These are phyloP conservation scores for Paxillus rubicundulus DNA, from an alignment of 768 basidiomycete genomes.

Conservation along the genomic window DNA sequence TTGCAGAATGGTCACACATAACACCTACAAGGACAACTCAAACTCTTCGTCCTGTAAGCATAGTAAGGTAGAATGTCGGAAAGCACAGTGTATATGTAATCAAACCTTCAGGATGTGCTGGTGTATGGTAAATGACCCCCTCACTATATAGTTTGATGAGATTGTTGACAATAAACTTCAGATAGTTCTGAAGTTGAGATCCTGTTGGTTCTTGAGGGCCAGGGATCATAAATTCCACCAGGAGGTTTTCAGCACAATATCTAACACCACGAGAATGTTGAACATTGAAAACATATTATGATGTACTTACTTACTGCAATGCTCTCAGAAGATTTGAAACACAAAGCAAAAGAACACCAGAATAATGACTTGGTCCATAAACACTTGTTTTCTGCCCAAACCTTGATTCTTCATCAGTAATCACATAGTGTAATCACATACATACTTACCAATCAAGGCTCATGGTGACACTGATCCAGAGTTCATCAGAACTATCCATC, in stretches of 20 bases:
- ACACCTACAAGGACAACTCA: conserved; percentile 25
- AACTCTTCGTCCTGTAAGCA: conserved; percentile 19
- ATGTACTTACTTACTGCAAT: too few species aligned
- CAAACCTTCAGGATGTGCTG: conserved; percentile 23
- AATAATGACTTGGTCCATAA: conserved; percentile 20
- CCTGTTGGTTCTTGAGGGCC: conserved; percentile 19
- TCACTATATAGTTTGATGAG: conserved; percentile 25
- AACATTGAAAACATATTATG: too few species aligned
- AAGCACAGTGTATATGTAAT: too few species aligned
- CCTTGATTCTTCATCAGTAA: too few species aligned
- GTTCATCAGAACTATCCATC: too few species aligned
- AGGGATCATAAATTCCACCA: not conserved
- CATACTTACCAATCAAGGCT: conserved; percentile 20
- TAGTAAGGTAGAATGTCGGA: too few species aligned
- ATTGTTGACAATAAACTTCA: conserved; percentile 30
- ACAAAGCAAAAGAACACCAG: conserved; percentile 16
- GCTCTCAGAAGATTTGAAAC: too few species aligned
- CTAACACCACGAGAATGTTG: too few species aligned
- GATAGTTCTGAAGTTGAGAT: conserved; percentile 25
- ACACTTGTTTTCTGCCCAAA: conserved; percentile 11
- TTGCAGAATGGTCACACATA: conserved; percentile 30
- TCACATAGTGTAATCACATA: too few species aligned
- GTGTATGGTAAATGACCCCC: conserved; percentile 15
- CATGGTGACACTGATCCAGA: conserved; percentile 15
- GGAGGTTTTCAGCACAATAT: too few species aligned